A percentile compares a stretch with the other conserved stretches of the same genome.
phyloP scores from a whole-genome alignment of 352 stramenopile species.

The Phytophthora sp. region DNA sequence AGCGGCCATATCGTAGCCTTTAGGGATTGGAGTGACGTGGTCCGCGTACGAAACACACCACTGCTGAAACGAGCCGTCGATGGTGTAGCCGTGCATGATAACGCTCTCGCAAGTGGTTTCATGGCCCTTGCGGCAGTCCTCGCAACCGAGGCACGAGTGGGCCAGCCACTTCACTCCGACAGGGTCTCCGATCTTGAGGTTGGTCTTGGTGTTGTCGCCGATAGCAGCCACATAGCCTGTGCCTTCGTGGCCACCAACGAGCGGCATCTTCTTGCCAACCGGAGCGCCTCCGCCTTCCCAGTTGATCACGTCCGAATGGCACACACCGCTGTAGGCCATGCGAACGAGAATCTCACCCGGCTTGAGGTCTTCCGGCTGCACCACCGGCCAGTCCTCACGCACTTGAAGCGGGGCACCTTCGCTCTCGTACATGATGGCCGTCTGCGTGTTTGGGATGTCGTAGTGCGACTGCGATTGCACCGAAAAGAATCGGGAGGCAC shows the following conservation, averaged over 20 bases:
- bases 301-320: conserved; percentile 50
- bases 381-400: no score
- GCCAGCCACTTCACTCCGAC: conserved; percentile 58
- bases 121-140: conserved; percentile 59
- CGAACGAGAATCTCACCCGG: conserved; percentile 54
- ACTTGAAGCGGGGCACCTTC: conserved; percentile 41
- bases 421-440: conserved; percentile 47
- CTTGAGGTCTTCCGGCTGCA: no score
- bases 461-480: conserved; percentile 51
- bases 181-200: conserved; percentile 49
- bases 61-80: conserved; percentile 63
- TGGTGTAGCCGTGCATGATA: conserved; percentile 43
- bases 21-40: conserved; percentile 78
- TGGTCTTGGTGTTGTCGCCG: conserved; percentile 40
- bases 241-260: conserved; percentile 64
- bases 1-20: conserved; percentile 43
- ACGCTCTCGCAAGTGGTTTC: conserved; percentile 48
- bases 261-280: conserved; percentile 35
- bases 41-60: conserved; percentile 76
- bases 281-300: conserved; percentile 45
- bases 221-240: conserved; percentile 53
- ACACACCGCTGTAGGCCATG: conserved; percentile 56
- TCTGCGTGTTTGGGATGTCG: conserved; percentile 55
- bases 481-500: conserved; percentile 26
- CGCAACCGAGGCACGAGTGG: conserved; percentile 49